phyloP scores from a whole-genome alignment of 352 stramenopile genomes.

The Globisporangium splendens region DNA sequence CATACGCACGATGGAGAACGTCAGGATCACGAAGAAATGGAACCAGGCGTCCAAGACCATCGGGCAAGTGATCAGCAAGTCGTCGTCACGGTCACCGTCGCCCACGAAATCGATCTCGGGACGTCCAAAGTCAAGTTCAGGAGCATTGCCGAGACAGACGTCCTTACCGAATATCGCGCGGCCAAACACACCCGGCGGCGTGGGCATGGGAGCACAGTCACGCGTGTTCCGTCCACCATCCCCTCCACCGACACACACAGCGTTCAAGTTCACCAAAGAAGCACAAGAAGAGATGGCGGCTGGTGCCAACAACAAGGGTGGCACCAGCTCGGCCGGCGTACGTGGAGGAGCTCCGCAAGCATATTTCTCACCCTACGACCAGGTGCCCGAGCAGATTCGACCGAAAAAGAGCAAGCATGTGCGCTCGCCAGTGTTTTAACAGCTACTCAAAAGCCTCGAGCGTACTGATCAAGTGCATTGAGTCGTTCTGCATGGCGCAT shows the following conservation, averaged over 20 bases:
- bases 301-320: slow-evolving; percentile 25
- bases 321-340: slow-evolving; percentile 4
- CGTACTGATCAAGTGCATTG: neutral
- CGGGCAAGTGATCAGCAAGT: slow-evolving; percentile 59
- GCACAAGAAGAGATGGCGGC: slow-evolving; percentile 27
- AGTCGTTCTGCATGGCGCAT: no score
- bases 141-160: slow-evolving; percentile 31
- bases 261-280: slow-evolving; percentile 77
- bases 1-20: slow-evolving; percentile 85
- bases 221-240: slow-evolving; percentile 53
- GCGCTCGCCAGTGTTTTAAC: slow-evolving; percentile 12
- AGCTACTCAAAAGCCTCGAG: neutral
- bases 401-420: slow-evolving; percentile 45
- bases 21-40: slow-evolving; percentile 89
- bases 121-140: slow-evolving; percentile 56
- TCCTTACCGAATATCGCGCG: slow-evolving; percentile 37
- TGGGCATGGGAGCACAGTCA: slow-evolving; percentile 23
- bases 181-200: slow-evolving; percentile 19
- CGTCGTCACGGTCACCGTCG: slow-evolving; percentile 33
- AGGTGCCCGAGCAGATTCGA: slow-evolving; percentile 37
- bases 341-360: slow-evolving; percentile 27
- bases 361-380: slow-evolving; percentile 74
- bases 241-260: slow-evolving; percentile 57
- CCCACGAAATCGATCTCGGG: slow-evolving; percentile 23
- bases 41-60: slow-evolving; percentile 75